phyloP scores from a whole-genome alignment of 179 eudicot species.

The Drosera spatulata region DNA sequence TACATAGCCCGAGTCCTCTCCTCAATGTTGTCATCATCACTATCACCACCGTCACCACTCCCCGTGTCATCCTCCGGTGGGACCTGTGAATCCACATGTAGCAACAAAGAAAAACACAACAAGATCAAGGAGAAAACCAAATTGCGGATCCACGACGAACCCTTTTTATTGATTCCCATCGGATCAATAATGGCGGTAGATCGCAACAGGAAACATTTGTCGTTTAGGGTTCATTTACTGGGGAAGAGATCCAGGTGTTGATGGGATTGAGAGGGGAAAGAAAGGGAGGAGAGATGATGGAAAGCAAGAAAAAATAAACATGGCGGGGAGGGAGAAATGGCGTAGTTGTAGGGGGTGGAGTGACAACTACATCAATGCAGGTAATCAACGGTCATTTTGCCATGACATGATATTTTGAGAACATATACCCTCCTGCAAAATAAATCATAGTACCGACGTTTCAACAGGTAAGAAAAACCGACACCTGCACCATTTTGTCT shows the following conservation, averaged over 20 bases:
- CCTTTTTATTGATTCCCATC: neutral
- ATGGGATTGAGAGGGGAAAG: neutral
- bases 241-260: neutral
- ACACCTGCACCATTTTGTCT: no score
- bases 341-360: neutral
- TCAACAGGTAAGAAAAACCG: no score
- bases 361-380: no score
- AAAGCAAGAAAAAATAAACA: neutral
- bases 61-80: neutral
- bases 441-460: no score
- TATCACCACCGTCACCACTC: neutral
- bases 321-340: neutral
- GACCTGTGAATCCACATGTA: neutral
- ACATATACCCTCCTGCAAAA: no score
- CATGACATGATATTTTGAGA: no score
- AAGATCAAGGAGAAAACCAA: neutral
- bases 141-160: neutral
- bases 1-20: constrained; percentile 7
- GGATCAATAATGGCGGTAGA: neutral
- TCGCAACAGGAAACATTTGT: neutral
- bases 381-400: no score
- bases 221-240: neutral
- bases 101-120: neutral
- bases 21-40: neutral
- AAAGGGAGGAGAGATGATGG: neutral